Base-by-base conservation (phyloP, 2,329 filamentous ascomycete species). In the Passalora sequoiae region DNA sequence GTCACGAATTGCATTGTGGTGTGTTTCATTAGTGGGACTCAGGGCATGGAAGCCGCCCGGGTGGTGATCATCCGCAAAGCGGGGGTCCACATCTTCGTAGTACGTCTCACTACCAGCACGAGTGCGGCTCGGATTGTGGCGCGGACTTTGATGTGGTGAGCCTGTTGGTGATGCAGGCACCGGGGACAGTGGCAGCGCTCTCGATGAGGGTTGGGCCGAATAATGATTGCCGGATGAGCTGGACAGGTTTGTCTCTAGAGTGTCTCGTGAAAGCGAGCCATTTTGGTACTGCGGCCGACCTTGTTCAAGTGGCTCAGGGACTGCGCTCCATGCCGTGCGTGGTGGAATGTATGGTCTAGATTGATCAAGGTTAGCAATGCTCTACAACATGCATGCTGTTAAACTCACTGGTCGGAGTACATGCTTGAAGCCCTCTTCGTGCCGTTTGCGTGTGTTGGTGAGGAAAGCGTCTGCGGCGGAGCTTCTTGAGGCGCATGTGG, bases 41-140 rank as follows among this genome's bases (percentile, higher is more conserved):
- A 39, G 22, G 38, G 58, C 36, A 52, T 33, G 44, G 40, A 22
- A 47, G 28, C 25, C 41, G 28, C 17, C 46, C 47, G 38, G 44
- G 33, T 19, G 41, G 44, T 20, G 54, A 46, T 68, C 66, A 44
- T 79, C 75, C 24, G 81, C 84, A 60, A 96, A 97, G 44, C 82
- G 85, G 32, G 91, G 89, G 54, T 95, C 89, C 9, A 95, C 80
- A 63, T 97, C 91, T 72, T 97, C 92, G 61, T 94, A 94, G 67
- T 97, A 97, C 50, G 76, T 68, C 31, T 71, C 65, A 13, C 74
- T 72, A 38, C 56, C 65, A 17, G 57, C 57, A 27, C 66, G 62
- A 5, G 52, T 50, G 20, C 62, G 61, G 36, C 53, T 27, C 22
- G 29, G 40, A 33, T 21, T 36, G 47, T 42, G 32, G 1, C 29